Base-by-base conservation (phyloP, 495 filamentous ascomycete species). In the Penicillium coprophilum region DNA sequence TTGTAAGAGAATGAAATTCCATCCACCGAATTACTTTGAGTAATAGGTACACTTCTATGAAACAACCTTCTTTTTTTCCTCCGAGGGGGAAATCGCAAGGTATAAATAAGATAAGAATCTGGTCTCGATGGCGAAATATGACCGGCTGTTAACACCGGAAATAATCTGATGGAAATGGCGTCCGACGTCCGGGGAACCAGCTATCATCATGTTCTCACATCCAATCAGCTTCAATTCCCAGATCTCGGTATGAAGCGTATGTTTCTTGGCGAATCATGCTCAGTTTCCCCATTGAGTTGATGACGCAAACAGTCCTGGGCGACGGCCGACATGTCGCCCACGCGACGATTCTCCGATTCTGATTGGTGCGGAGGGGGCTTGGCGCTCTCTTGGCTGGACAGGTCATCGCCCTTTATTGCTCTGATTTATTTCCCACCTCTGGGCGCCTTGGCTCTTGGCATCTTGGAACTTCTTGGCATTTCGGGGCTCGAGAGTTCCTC, bases 1-100 rank as follows among this genome's bases (percentile, higher is more conserved):
- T 61, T 40, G 68, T 59, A 45, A 70, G 52, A 56, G 63, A 65
- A 58, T 73, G 71, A 19, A 64, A 73, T 69, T 73, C 68, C 69
- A 72, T 75, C 57, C 62, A 72, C 64, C 23, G 39, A 46, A 53
- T 50, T 46, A 57, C 56, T 50, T 41, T 41, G 39, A 51, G 47
- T 39, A 46, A 46, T 30, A 30, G 17, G 11, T 30, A 47, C 45
- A 32, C 3, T 47, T 47, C 24, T 46, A 47, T 31, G 28, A 47
- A 12, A 20, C 10, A 23, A 36, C n/a, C 21, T 36, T 17, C 10
- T 38, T 30, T 48, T n/a, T 20, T 20, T 36, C 10, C 19, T 34
- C 53, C 1, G 46, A 36, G 53, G 65, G 57, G 65, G 55, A 52
- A 17, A 19, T 21, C 1, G 17, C 19, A 11, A 12, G 19, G 47